Percentiles rank a stretch among this genome's conserved stretches.
Evolutionary conservation across 2,329 filamentous ascomycete genomes (phyloP).

Genomic region (Epicoccum sorghinum): DNA sequence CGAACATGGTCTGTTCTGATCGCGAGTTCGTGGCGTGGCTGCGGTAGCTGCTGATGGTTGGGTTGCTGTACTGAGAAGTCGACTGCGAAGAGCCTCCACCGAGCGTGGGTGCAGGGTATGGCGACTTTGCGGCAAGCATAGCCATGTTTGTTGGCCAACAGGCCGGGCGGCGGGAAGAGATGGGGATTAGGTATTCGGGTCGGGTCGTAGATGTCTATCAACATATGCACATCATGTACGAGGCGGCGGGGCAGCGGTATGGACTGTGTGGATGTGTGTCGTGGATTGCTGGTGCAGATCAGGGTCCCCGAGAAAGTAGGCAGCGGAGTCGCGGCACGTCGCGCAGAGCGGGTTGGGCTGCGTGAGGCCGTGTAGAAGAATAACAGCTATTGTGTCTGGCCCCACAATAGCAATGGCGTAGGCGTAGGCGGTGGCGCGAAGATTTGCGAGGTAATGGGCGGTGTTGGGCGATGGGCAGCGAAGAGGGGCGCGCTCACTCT

Average conservation of each 20-base stretch:
- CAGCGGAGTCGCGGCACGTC: constrained; percentile 13
- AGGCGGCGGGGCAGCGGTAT: neutral
- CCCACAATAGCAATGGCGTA: neutral
- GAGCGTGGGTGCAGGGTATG: constrained; percentile 65
- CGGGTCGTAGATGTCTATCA: constrained; percentile 7
- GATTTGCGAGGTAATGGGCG: neutral
- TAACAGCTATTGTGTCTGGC: neutral
- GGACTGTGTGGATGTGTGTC: neutral
- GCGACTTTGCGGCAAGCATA: constrained; percentile 77
- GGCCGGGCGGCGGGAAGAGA: neutral
- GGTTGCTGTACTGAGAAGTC: constrained; percentile 44
- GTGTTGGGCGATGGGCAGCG: neutral
- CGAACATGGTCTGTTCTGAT: constrained; percentile 63
- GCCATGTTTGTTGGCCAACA: constrained; percentile 60
- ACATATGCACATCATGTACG: constrained; percentile 25
- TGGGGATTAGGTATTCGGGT: neutral
- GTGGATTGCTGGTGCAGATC: neutral
- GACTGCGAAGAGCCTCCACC: constrained; percentile 38
- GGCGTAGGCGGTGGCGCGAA: neutral
- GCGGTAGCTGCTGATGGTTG: constrained; percentile 44
- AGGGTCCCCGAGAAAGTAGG: neutral
- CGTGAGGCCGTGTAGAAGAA: neutral
- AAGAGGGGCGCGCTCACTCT: neutral
- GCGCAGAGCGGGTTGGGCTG: neutral
- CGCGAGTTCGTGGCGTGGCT: constrained; percentile 40